Evolutionary conservation across 2,329 filamentous ascomycete species (phyloP), one percentile per base, ranked within the genome.

Genomic region (Neoarthrinium moseri): DNA sequence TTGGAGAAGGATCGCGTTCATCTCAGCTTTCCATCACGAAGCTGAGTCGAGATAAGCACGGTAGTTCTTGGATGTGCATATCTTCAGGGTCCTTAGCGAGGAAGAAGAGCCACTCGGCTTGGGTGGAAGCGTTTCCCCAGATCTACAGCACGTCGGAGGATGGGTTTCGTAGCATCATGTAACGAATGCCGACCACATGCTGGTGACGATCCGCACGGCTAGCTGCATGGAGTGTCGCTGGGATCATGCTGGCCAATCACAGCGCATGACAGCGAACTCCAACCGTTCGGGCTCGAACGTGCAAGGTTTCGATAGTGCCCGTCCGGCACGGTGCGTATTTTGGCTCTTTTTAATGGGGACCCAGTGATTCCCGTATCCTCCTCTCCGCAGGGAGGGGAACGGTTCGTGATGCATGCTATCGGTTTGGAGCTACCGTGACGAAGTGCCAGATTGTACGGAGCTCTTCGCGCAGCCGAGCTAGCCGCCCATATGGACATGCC

Each of bases 241-340:
- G 46, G 46, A 26, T 49, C n/a, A 8, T 21, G 12, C 18, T 22
- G 23, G 30, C 46, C 46, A 49, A 49, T 49, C 46, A 49, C 24
- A 36, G 10, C 17, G 34, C n/a, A 15, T 18, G 30, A 24, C 6
- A 11, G 4, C 12, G 18, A 24, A 32, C 33, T 39, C 43, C 33
- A 37, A 18, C 43, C 18, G 24, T 45, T 38, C 23, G 34, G 18
- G 33, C 23, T 37, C 20, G 23, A 15, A 36, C 32, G 21, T 11
- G 41, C 41, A 44, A 44, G 43, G 43, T 45, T 38, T 45, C 45
- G 52, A 51, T 52, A 56, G 55, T 49, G 50, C 40, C 56, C 52
- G 51, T 48, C 55, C 56, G 56, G 59, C 53, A 56, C 56, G 54
- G 51, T 58, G 47, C 51, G 52, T 48, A 48, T 54, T 54, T 51